A percentile compares a stretch with the other conserved stretches of the same genome.
Evolutionary conservation across 164 flowering plant genomes (phyloP).

Genomic region (Kingdonia uniflora): DNA sequence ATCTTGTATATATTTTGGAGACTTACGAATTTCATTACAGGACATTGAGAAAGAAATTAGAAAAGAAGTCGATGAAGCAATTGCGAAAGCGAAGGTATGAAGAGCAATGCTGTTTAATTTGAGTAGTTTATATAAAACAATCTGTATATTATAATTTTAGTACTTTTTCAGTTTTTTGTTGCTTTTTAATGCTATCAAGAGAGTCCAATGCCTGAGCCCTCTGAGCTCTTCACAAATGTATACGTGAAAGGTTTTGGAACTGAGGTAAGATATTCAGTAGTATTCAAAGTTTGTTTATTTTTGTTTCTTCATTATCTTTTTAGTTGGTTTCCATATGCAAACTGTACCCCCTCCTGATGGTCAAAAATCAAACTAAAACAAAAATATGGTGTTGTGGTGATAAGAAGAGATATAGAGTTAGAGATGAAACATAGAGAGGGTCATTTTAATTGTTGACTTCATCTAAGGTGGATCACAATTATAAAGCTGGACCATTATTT

Average conservation of each 20-base stretch:
- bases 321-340: neutral
- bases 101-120: neutral
- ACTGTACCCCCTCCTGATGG: no score
- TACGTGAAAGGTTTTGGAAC: constrained; percentile 68
- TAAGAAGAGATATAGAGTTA: no score
- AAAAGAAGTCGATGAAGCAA: constrained; percentile 91
- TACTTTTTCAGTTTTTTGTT: neutral
- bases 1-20: no score
- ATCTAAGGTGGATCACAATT: no score
- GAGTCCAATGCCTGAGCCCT: constrained; percentile 86
- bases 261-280: constrained; percentile 63
- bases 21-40: constrained; percentile 24
- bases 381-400: no score
- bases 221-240: constrained; percentile 79
- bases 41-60: constrained; percentile 80
- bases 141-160: neutral
- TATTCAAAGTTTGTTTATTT: neutral
- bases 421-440: no score
- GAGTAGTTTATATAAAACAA: no score
- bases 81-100: constrained; percentile 89
- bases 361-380: no score
- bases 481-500: no score
- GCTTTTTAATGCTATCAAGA: constrained; percentile 39
- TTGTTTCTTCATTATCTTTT: neutral
- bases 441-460: no score